phyloP scores from a whole-genome alignment of 345 rosid genomes.

The Acer saccharum region DNA sequence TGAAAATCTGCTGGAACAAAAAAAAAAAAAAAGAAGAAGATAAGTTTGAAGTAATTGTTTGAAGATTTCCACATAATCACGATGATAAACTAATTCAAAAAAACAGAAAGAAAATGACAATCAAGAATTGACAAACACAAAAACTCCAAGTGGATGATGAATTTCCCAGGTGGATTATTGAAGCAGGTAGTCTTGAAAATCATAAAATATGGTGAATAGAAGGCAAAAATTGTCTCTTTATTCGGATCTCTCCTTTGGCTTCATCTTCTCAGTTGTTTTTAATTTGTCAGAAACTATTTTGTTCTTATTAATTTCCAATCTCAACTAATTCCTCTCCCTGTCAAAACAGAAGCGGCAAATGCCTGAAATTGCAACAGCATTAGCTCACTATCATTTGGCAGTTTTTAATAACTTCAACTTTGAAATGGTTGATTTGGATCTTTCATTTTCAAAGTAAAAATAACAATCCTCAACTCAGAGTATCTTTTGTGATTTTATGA shows the following conservation, averaged over 20 bases:
- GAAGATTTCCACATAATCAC: background rate
- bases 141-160: constrained; percentile 20
- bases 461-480: no score
- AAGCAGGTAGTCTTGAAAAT: constrained; percentile 25
- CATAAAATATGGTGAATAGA: constrained; percentile 12
- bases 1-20: background rate
- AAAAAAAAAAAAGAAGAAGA: background rate
- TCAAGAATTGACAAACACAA: constrained; percentile 33
- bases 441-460: background rate
- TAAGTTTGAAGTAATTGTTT: background rate
- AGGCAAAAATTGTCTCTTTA: constrained; percentile 55
- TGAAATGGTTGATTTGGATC: background rate
- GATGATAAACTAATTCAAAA: background rate
- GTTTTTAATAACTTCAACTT: background rate
- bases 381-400: constrained; percentile 5
- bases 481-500: no score
- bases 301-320: constrained; percentile 17
- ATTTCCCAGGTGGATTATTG: constrained; percentile 24
- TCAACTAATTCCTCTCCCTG: constrained; percentile 19
- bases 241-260: constrained; percentile 52
- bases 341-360: constrained; percentile 23
- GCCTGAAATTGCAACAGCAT: background rate
- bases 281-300: constrained; percentile 24
- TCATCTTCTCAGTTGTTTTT: constrained; percentile 29
- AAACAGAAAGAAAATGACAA: constrained; percentile 16